Evolutionary conservation across 2,329 filamentous ascomycete species (phyloP).

Genomic region (Xylaria sp.): DNA sequence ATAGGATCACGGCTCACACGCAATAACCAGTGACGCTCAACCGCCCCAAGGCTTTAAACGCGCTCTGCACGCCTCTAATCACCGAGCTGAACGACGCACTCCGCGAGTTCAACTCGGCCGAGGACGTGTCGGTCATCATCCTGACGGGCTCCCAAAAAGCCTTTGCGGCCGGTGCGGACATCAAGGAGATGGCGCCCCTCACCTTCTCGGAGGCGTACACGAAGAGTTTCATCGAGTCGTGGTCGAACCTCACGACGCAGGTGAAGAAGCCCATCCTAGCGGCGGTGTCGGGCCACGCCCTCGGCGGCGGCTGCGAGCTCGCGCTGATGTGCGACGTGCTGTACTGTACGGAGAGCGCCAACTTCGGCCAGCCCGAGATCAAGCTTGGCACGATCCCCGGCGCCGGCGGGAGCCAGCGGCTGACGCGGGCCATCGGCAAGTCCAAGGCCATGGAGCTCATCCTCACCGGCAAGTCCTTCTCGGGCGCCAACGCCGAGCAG

Average conservation of each 20-base stretch:
- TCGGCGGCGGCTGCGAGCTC: constrained; percentile 95
- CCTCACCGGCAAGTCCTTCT: constrained; percentile 85
- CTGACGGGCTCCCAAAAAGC: constrained; percentile 90
- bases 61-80: constrained; percentile 90
- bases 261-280: constrained; percentile 95
- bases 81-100: constrained; percentile 86
- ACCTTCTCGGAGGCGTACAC: constrained; percentile 90
- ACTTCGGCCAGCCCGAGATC: constrained; percentile 97
- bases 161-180: constrained; percentile 96
- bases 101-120: constrained; percentile 73
- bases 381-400: constrained; percentile 94
- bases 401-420: constrained; percentile 87
- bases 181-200: constrained; percentile 97
- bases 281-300: constrained; percentile 92
- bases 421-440: constrained; percentile 86
- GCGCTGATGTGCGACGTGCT: constrained; percentile 98
- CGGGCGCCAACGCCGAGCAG: constrained; percentile 81
- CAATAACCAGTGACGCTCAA: constrained; percentile 79
- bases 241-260: constrained; percentile 84
- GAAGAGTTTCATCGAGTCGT: constrained; percentile 91
- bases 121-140: constrained; percentile 78
- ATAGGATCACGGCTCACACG: constrained; percentile 28
- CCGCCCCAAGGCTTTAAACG: constrained; percentile 95
- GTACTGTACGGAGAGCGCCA: constrained; percentile 86
- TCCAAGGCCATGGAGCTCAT: constrained; percentile 91